Conservation (phyloP, 345 rosid species). For the Citrus medica region DNA sequence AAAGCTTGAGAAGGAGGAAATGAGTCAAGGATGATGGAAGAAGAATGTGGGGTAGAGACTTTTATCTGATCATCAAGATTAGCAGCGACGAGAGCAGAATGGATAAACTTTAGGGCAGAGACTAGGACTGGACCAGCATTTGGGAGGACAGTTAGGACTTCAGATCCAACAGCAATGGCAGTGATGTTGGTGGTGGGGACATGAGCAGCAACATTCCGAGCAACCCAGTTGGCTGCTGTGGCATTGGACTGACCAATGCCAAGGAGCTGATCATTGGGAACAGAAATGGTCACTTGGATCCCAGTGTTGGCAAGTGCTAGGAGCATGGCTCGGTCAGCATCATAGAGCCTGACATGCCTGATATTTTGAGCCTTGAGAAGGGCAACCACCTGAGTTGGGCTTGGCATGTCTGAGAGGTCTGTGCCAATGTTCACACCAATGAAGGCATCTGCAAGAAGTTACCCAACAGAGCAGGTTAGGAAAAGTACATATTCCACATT, state of each 20-base stretch:
- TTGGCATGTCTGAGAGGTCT: conserved; percentile 83
- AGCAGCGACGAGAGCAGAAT: conserved; percentile 84
- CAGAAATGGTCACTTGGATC: conserved; percentile 74
- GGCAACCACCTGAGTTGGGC: conserved; percentile 79
- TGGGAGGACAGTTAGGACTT: conserved; percentile 66
- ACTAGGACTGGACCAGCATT: conserved; percentile 84
- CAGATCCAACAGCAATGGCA: conserved; percentile 81
- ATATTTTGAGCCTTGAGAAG: conserved; percentile 89
- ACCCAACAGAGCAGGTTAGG: background rate
- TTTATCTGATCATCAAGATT: conserved; percentile 84
- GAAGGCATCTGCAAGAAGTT: conserved; percentile 56
- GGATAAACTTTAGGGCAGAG: conserved; percentile 77
- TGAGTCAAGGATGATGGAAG: conserved; percentile 86
- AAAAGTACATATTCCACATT: background rate
- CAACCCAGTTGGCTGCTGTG: conserved; percentile 96
- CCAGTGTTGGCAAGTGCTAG: conserved; percentile 86
- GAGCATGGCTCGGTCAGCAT: conserved; percentile 84
- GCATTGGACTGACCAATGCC: conserved; percentile 98
- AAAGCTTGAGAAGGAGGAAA: conserved; percentile 99
- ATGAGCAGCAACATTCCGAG: conserved; percentile 75
- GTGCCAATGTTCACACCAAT: conserved; percentile 91
- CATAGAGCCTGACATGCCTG: conserved; percentile 72
- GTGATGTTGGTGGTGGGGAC: conserved; percentile 96
- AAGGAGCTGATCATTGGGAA: conserved; percentile 92
- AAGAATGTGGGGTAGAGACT: conserved; percentile 87